A percentile compares a stretch with the other conserved stretches of the same genome.
phyloP scores from a whole-genome alignment of 2,329 filamentous ascomycete genomes.

The Talaromyces verruculosus region DNA sequence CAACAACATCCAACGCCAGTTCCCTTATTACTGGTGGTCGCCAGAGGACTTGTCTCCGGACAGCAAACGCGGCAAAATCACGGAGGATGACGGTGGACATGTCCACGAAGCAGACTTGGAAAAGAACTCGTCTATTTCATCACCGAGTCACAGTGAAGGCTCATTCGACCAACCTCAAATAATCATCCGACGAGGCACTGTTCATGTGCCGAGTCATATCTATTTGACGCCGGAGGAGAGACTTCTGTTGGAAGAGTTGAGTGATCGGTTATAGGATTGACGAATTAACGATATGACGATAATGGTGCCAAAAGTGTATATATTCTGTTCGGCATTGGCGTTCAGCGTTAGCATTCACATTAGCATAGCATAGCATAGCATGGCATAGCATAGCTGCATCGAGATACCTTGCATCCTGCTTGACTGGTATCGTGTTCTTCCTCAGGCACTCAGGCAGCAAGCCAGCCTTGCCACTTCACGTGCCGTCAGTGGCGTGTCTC shows the following conservation, averaged over 20 bases:
- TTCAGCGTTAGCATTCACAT: background rate
- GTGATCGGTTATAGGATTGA: slow-evolving; percentile 23
- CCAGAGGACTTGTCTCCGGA: slow-evolving; percentile 30
- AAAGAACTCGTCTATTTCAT: background rate
- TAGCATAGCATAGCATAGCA: background rate
- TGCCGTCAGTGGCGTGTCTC: slow-evolving; percentile 20
- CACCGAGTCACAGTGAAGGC: background rate
- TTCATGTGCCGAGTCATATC: slow-evolving; percentile 37
- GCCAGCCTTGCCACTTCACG: slow-evolving; percentile 21
- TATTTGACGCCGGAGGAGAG: slow-evolving; percentile 36
- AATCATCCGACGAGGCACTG: slow-evolving; percentile 31
- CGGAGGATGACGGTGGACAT: background rate
- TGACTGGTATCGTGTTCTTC: slow-evolving; percentile 15
- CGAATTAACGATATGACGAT: background rate
- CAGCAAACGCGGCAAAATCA: slow-evolving; percentile 4
- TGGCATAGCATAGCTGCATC: background rate
- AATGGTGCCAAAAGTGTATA: background rate
- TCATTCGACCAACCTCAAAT: slow-evolving; percentile 30
- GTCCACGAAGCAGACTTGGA: background rate
- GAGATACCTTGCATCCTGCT: background rate
- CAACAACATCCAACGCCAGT: slow-evolving; percentile 68
- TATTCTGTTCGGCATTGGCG: background rate
- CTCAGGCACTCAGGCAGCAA: slow-evolving; percentile 16
- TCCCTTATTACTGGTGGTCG: slow-evolving; percentile 68
- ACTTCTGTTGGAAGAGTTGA: slow-evolving; percentile 34